Evolutionary conservation across 2,329 filamentous ascomycete species (phyloP).

Genomic region (Hypoxylon sp.): DNA sequence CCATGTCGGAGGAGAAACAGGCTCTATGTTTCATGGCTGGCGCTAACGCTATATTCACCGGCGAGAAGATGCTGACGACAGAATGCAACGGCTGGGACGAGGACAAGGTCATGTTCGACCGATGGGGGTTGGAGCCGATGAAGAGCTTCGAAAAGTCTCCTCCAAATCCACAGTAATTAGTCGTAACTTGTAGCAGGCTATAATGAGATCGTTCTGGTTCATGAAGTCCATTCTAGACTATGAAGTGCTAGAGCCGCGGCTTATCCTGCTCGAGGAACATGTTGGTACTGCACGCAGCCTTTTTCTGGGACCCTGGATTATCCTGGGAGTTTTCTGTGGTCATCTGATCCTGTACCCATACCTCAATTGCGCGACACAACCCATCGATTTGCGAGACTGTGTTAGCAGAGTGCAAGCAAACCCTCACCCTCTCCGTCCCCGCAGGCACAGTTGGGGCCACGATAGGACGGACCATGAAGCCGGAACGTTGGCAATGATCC

Average conservation of each 20-base stretch:
- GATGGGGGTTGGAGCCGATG: slow-evolving; percentile 88
- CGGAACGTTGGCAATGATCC: slow-evolving; percentile 64
- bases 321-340: background rate
- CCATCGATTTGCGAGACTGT: slow-evolving; percentile 66
- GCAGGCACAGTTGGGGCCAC: slow-evolving; percentile 71
- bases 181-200: slow-evolving; percentile 3
- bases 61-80: slow-evolving; percentile 95
- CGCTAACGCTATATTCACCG: slow-evolving; percentile 94
- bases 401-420: slow-evolving; percentile 73
- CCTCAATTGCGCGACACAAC: slow-evolving; percentile 56
- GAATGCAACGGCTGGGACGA: slow-evolving; percentile 93
- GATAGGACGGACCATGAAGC: slow-evolving; percentile 70
- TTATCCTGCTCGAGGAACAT: slow-evolving; percentile 25
- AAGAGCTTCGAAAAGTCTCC: slow-evolving; percentile 54
- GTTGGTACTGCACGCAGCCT: background rate
- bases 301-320: slow-evolving; percentile 1
- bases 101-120: slow-evolving; percentile 85
- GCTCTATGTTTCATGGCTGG: slow-evolving; percentile 91
- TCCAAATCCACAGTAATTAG: slow-evolving; percentile 1
- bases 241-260: slow-evolving; percentile 26
- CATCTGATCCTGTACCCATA: slow-evolving; percentile 41
- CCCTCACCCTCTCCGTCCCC: slow-evolving; percentile 69
- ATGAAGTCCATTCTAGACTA: slow-evolving; percentile 7
- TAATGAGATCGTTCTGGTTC: background rate
- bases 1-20: slow-evolving; percentile 90